These are phyloP conservation scores for Tetrahymena elliotti DNA, from an alignment of 73 alveolate species.

Conservation along the genomic window DNA sequence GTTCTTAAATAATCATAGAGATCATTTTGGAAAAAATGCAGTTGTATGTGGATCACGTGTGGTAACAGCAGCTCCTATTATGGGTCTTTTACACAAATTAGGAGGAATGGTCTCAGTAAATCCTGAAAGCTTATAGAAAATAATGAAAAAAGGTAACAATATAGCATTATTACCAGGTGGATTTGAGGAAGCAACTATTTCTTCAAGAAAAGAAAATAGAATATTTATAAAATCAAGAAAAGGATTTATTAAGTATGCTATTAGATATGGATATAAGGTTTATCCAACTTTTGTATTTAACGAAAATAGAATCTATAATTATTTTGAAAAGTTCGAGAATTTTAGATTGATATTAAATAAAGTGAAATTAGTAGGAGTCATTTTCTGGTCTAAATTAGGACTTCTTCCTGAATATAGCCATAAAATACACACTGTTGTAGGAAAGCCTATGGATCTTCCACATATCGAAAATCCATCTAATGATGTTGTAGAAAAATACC, in stretches of 20 bases:
- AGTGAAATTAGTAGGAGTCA: constrained; percentile 10
- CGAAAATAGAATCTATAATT: constrained; percentile 14
- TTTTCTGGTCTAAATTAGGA: constrained; percentile 28
- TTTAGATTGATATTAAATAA: constrained; percentile 26
- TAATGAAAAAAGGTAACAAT: constrained; percentile 9
- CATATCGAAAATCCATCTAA: constrained; percentile 25
- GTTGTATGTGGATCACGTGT: neutral
- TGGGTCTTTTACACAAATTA: neutral
- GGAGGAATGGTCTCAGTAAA: constrained; percentile 3
- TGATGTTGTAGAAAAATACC: constrained; percentile 34
- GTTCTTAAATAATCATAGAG: neutral
- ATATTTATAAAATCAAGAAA: constrained; percentile 17
- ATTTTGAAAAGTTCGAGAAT: neutral
- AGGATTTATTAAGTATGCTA: constrained; percentile 40
- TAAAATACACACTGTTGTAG: constrained; percentile 12
- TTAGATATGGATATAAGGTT: constrained; percentile 14
- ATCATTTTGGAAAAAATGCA: neutral
- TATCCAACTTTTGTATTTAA: constrained; percentile 37
- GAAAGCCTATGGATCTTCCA: constrained; percentile 22
- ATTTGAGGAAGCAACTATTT: constrained; percentile 37
- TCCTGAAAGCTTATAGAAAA: constrained; percentile 10
- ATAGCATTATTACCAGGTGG: constrained; percentile 36
- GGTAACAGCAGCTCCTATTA: neutral
- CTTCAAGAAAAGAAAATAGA: constrained; percentile 25
- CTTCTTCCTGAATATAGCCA: constrained; percentile 8